Conservation (phyloP, 345 rosid genomes). For the Boechera stricta region DNA sequence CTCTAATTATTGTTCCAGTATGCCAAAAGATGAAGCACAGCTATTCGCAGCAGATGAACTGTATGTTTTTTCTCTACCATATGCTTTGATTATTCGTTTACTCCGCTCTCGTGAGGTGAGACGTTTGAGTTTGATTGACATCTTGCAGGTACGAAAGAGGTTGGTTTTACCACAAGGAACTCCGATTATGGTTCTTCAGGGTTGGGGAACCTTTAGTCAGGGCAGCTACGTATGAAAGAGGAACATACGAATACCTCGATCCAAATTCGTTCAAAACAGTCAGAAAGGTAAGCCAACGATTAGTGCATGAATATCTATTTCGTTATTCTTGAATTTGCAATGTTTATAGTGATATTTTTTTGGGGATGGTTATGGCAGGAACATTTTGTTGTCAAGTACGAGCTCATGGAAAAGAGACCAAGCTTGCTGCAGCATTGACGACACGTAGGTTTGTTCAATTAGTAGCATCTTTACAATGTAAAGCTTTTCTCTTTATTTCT, state of each 20-base stretch:
- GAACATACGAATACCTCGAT: constrained; percentile 89
- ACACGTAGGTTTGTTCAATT: constrained; percentile 44
- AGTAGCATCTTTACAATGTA: constrained; percentile 57
- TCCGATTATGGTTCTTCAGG: constrained; percentile 76
- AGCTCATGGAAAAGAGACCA: constrained; percentile 91
- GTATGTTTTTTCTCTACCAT: constrained; percentile 55
- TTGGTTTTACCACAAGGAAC: constrained; percentile 97
- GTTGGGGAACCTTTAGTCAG: constrained; percentile 88
- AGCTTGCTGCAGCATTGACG: constrained; percentile 75
- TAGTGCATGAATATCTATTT: not conserved
- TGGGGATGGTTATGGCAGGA: constrained; percentile 60
- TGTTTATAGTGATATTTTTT: not conserved
- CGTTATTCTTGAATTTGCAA: not conserved
- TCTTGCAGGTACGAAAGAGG: constrained; percentile 76
- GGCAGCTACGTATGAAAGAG: constrained; percentile 73
- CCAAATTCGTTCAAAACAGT: constrained; percentile 70
- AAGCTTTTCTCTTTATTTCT: constrained; percentile 46
- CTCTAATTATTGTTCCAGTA: constrained; percentile 56
- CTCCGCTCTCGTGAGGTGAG: not conserved
- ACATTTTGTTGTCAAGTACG: constrained; percentile 74
- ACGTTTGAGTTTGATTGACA: constrained; percentile 22
- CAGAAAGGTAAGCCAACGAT: constrained; percentile 65
- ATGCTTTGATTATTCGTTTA: constrained; percentile 23
- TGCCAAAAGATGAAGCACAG: constrained; percentile 99
- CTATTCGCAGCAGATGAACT: constrained; percentile 92